phyloP scores from a whole-genome alignment of 441 rosid species.

The Adansonia rubrostipa region DNA sequence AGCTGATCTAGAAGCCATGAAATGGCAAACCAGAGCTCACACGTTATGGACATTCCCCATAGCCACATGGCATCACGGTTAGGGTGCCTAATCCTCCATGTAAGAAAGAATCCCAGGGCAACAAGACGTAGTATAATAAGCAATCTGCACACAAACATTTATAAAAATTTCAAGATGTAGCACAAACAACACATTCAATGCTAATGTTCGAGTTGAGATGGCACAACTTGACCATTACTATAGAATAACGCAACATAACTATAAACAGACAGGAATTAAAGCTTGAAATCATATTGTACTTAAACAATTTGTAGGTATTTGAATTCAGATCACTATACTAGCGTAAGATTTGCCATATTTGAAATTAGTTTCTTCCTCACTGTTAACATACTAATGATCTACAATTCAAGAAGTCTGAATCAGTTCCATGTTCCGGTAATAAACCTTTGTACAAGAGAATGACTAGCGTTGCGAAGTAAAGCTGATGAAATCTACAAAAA shows the following conservation, averaged over 20 bases:
- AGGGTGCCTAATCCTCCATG: slow-evolving; percentile 83
- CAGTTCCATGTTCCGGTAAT: background rate
- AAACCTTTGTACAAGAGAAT: background rate
- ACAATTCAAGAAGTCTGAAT: background rate
- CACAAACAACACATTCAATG: background rate
- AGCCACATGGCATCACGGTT: slow-evolving; percentile 85
- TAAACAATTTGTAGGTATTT: background rate
- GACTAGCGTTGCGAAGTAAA: background rate
- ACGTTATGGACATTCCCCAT: slow-evolving; percentile 82
- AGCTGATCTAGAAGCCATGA: slow-evolving; percentile 94
- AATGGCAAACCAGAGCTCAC: slow-evolving; percentile 92
- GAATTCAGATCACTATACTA: background rate
- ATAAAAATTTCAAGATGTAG: background rate
- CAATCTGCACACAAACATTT: slow-evolving; percentile 46
- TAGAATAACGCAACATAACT: background rate
- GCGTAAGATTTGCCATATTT: background rate
- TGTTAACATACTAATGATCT: background rate
- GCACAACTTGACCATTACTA: background rate
- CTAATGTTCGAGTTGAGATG: background rate
- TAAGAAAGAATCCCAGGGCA: slow-evolving; percentile 68
- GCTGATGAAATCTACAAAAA: background rate
- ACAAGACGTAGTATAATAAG: slow-evolving; percentile 61
- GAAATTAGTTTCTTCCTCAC: background rate
- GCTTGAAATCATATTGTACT: background rate
- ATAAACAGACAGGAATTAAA: background rate